phyloP scores from a whole-genome alignment of 495 filamentous ascomycete genomes.

The Cudoniella acicularis region DNA sequence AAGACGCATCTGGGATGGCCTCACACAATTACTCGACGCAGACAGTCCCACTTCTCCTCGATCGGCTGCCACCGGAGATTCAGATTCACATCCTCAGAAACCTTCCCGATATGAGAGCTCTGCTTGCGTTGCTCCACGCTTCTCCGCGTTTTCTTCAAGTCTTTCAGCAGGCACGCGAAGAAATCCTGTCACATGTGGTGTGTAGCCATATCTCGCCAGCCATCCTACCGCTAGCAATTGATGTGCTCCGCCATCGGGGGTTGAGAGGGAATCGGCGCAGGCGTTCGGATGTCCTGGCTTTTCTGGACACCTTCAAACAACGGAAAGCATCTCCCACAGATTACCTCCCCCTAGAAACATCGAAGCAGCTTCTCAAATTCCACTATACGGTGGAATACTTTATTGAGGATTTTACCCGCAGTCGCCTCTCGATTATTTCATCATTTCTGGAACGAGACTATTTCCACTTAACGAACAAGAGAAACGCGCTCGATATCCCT shows the following conservation, averaged over 20 bases:
- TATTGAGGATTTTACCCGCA: neutral
- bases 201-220: constrained; percentile 2
- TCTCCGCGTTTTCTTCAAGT: neutral
- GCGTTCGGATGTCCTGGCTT: neutral
- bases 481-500: neutral
- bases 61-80: neutral
- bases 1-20: too few species aligned
- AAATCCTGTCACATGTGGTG: neutral
- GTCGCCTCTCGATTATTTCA: neutral
- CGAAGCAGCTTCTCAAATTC: neutral
- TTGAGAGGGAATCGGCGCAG: neutral
- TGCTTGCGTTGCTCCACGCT: neutral
- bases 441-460: neutral
- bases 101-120: neutral
- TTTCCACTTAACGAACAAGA: neutral
- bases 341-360: neutral
- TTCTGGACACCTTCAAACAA: constrained; percentile 1
- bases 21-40: too few species aligned
- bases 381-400: neutral
- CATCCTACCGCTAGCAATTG: neutral
- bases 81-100: neutral
- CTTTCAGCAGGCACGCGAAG: neutral
- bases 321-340: neutral
- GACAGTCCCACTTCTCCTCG: too few species aligned
- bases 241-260: neutral